Evolutionary conservation across 768 basidiomycete species (phyloP), one percentile per base, ranked within the genome.

Genomic region (Hygrophoropsis aurantiaca): DNA sequence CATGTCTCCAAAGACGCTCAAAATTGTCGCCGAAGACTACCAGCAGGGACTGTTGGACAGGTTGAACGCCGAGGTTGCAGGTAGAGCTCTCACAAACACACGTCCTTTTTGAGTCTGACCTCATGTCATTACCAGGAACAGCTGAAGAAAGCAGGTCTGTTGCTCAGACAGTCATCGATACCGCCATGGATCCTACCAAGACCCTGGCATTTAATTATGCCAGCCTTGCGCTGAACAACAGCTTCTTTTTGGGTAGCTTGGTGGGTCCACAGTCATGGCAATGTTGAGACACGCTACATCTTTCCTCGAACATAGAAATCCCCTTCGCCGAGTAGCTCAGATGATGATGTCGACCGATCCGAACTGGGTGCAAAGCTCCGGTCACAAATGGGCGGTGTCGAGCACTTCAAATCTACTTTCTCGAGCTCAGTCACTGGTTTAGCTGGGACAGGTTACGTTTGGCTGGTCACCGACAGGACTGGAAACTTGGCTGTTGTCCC

Each of bases 161-260:
- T 25, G 77, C 79, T 0, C 82, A 92, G 59, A 87, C 87, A 19
- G 78, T 95, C 20, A 75, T 90, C 25, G 75, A 77, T 27, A 81
- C 87, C 9, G 80, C 91, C 0, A 57, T 70, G 13, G 69, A 80
- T 24, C 79, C 78, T 35, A 71, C 78, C 19, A 69, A 81, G 43
- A 76, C 82, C 1, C 67, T 94, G 43, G 80, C 82, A 20, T 98
- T 94, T 68, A 95, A 90, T 67, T 93, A 94, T 60, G 93, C 94
- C 3, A 87, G 87, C 53, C 79, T 91, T 39, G 90, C 95, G 5
- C 72, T 97, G 51, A 99, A 98, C 71, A 98, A 97, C 66, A 84
- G 84, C 56, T 98, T 91, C 78, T 98, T 98, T 76, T 77, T 99
- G 23, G 79, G 90, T 54, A 77, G 75, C 47, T 75, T 99, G 32